A percentile compares a stretch with the other conserved stretches of the same genome.
These are phyloP conservation scores for Bocquillonia castaneifolia DNA, from an alignment of 441 rosid species.

Conservation along the genomic window DNA sequence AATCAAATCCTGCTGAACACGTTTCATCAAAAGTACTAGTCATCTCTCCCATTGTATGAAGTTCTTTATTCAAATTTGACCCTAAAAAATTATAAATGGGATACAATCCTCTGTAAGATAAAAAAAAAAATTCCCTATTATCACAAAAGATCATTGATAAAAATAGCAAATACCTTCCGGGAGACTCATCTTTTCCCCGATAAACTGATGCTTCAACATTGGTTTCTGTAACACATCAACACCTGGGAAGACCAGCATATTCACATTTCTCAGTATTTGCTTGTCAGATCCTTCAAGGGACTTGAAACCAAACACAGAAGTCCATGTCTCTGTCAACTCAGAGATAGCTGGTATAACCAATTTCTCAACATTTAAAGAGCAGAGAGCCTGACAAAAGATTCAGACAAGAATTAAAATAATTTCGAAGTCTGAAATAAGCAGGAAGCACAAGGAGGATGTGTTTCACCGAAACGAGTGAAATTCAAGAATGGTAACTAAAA, in stretches of 20 bases:
- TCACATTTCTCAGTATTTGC: conserved; percentile 53
- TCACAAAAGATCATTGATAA: not conserved
- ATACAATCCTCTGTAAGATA: conserved; percentile 2
- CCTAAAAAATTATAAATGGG: conserved; percentile 33
- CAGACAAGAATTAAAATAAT: not conserved
- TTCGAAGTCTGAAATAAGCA: conserved; percentile 12
- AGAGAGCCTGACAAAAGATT: conserved; percentile 50
- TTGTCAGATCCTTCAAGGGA: conserved; percentile 44
- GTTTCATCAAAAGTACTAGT: conserved; percentile 26
- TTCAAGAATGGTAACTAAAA: not conserved
- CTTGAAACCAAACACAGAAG: conserved; percentile 74
- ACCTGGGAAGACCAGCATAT: conserved; percentile 82
- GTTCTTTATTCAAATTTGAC: conserved; percentile 23
- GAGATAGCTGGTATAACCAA: conserved; percentile 91
- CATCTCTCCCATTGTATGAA: conserved; percentile 21
- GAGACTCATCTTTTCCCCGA: conserved; percentile 23
- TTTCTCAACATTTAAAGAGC: conserved; percentile 64
- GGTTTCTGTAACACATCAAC: conserved; percentile 83
- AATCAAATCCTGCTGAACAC: conserved; percentile 27
- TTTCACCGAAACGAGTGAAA: conserved; percentile 1
- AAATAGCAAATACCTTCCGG: conserved; percentile 36
- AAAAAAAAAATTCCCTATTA: not conserved
- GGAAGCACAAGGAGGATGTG: not conserved
- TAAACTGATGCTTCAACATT: conserved; percentile 29
- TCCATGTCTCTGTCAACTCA: conserved; percentile 83